Evolutionary conservation across 2,329 filamentous ascomycete species (phyloP), one percentile per base, ranked within the genome.

Genomic region (Cladophialophora immunda): DNA sequence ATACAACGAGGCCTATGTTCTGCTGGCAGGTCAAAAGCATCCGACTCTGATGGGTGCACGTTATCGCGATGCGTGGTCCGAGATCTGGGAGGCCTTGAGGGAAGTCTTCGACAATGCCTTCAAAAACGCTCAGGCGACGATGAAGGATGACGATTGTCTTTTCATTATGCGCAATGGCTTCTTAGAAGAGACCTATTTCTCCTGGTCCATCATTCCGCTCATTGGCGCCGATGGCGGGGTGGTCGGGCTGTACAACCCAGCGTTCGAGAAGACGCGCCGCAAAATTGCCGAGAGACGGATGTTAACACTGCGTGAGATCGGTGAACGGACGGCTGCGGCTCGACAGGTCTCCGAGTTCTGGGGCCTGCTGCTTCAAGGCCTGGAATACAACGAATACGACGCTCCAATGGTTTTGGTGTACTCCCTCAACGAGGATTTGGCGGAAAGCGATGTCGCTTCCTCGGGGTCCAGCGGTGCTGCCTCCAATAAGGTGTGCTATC

Each of bases 101-200:
- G 88, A 88, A 1, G 84, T 91, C 0, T 92, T 95, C 70, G 81
- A 85, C 19, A 87, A 82, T 67, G 92, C 92, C 0, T 86, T 85
- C 76, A 78, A 85, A 45, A 90, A 88, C 4, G 92, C 92, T 0
- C 89, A 93, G 78, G 90, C 92, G 0, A 93, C 89, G 0, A 92
- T 94, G 90, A 94, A 93, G 76, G 89, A 94, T 70, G 92, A 95
- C 72, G 91, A 94, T 69, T 88, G 87, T 64, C 81, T 94, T 1
- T 93, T 93, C 73, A 85, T 95, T 34, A 82, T 85, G 55, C 86
- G 92, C 7, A 86, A 87, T 69, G 71, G 71, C 13, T 92, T 86
- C 68, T 78, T 92, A 1, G 91, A 96, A 77, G 92, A 95, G 75
- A 89, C 90, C 0, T 94, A 92, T 75, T 94, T 94, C 76, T 92